Evolutionary conservation across 768 basidiomycete genomes (phyloP).

Genomic region (Cystobasidium ongulense): DNA sequence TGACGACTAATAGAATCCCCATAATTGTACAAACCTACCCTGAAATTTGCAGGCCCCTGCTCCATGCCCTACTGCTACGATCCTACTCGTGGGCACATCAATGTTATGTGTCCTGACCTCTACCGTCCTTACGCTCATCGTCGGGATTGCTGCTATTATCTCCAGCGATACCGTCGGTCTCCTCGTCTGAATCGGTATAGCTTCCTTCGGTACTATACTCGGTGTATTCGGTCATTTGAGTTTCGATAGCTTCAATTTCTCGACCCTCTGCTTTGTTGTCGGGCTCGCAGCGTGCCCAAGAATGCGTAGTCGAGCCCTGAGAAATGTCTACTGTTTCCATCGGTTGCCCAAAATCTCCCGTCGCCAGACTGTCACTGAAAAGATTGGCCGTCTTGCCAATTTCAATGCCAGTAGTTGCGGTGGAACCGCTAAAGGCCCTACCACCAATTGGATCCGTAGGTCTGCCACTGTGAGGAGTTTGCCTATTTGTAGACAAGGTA

Average conservation of each 20-base stretch:
- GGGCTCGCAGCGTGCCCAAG: not conserved
- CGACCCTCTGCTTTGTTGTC: not conserved
- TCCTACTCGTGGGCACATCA: no score
- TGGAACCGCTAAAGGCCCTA: not conserved
- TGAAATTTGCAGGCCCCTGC: no score
- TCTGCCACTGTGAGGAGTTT: constrained; percentile 5
- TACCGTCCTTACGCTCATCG: no score
- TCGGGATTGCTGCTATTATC: not conserved
- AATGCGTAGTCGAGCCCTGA: not conserved
- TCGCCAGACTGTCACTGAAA: constrained; percentile 15
- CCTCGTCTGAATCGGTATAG: not conserved
- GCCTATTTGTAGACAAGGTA: not conserved
- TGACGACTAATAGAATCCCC: not conserved
- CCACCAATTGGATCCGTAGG: not conserved
- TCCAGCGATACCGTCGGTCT: not conserved
- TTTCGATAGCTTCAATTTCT: not conserved
- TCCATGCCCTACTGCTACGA: no score
- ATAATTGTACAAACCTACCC: not conserved
- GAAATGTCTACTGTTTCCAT: not conserved
- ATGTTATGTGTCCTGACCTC: no score
- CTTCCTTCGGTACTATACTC: constrained; percentile 1
- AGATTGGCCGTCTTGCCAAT: constrained; percentile 28
- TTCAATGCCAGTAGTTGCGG: constrained; percentile 10
- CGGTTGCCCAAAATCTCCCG: not conserved
- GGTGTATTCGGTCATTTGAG: not conserved